Evolutionary conservation across 257 asterid genomes (phyloP).

Genomic region (Verbena officinalis): DNA sequence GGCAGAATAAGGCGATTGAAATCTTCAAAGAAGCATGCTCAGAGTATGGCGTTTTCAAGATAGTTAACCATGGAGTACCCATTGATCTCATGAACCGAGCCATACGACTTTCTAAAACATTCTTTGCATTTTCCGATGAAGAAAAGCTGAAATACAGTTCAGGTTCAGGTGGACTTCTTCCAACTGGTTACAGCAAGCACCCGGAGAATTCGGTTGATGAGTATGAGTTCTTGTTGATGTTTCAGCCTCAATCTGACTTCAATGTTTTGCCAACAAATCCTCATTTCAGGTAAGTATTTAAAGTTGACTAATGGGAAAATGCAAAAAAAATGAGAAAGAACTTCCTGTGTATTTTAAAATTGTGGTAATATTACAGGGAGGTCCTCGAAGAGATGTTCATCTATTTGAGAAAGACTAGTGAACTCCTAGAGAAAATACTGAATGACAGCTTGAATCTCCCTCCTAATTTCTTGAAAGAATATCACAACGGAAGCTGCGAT

Average conservation of each 20-base stretch:
- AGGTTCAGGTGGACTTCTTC: slow-evolving; percentile 41
- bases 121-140: slow-evolving; percentile 42
- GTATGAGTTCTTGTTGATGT: slow-evolving; percentile 57
- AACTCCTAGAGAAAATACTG: slow-evolving; percentile 44
- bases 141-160: slow-evolving; percentile 52
- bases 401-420: slow-evolving; percentile 36
- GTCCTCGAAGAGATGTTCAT: slow-evolving; percentile 47
- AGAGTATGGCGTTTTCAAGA: slow-evolving; percentile 46
- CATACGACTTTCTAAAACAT: slow-evolving; percentile 39
- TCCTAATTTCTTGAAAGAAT: slow-evolving; percentile 42
- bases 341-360: too few relatives aligned
- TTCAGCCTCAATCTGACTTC: slow-evolving; percentile 43
- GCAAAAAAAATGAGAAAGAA: too few relatives aligned
- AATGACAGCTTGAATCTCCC: slow-evolving; percentile 61
- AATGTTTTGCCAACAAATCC: slow-evolving; percentile 35
- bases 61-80: slow-evolving; percentile 48
- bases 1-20: slow-evolving; percentile 39
- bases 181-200: slow-evolving; percentile 58
- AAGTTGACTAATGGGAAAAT: too few relatives aligned
- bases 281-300: slow-evolving; percentile 42
- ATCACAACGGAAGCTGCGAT: slow-evolving; percentile 56
- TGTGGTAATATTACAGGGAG: slow-evolving; percentile 30
- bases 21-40: slow-evolving; percentile 40
- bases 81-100: slow-evolving; percentile 29
- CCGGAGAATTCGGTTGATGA: slow-evolving; percentile 53